A percentile compares a stretch with the other conserved stretches of the same genome.
Conservation (phyloP, 2,329 filamentous ascomycete species). For the Cladosporium sphaerospermum region DNA sequence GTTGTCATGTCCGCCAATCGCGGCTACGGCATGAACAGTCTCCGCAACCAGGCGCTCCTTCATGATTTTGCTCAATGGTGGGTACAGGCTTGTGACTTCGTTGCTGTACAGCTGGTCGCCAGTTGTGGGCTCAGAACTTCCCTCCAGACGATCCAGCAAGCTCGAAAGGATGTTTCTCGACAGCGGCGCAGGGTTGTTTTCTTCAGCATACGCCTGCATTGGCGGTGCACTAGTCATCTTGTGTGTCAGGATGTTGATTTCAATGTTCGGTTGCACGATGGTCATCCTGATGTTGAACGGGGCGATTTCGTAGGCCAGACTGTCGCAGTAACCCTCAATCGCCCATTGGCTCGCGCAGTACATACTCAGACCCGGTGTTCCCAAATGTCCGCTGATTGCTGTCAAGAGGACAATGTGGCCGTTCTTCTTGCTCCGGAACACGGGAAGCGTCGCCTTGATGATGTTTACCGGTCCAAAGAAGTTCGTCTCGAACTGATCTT, state of each 20-base stretch:
- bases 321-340: conserved; percentile 90
- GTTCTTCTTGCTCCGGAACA: conserved; percentile 70
- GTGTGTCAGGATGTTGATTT: conserved; percentile 82
- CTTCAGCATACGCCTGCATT: conserved; percentile 62
- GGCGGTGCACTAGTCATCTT: conserved; percentile 77
- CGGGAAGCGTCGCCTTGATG: conserved; percentile 79
- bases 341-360: conserved; percentile 93
- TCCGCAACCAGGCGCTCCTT: conserved; percentile 74
- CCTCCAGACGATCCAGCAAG: conserved; percentile 64
- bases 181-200: conserved; percentile 68
- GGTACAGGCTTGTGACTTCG: conserved; percentile 62
- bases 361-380: conserved; percentile 83
- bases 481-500: conserved; percentile 88
- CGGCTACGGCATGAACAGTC: conserved; percentile 83
- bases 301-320: conserved; percentile 86
- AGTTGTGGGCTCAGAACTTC: conserved; percentile 34
- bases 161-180: conserved; percentile 77
- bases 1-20: conserved; percentile 93
- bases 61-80: conserved; percentile 61
- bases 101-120: conserved; percentile 42
- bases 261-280: conserved; percentile 91
- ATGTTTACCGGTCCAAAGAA: conserved; percentile 96
- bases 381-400: conserved; percentile 85
- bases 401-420: conserved; percentile 89
- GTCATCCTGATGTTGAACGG: conserved; percentile 97